A percentile compares a stretch with the other conserved stretches of the same genome.
Evolutionary conservation across 2,329 filamentous ascomycete genomes (phyloP).

Genomic region (Pseudogymnoascus sp.): DNA sequence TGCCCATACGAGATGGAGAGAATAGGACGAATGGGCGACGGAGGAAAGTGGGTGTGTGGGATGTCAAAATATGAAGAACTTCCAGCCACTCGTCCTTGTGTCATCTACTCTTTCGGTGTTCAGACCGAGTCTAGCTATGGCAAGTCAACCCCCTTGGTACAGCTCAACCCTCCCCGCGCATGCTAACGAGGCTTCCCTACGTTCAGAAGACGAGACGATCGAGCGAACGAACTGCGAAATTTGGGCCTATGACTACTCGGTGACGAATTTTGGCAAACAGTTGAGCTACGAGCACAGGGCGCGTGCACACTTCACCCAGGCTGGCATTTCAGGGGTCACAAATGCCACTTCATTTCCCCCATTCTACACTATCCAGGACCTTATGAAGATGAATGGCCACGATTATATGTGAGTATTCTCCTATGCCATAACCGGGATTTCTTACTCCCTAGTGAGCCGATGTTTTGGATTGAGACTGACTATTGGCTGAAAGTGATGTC

Average conservation of each 20-base stretch:
- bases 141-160: slow-evolving; percentile 14
- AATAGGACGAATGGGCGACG: slow-evolving; percentile 36
- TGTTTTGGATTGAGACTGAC: slow-evolving; percentile 7
- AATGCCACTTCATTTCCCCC: slow-evolving; percentile 26
- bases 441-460: not conserved
- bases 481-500: slow-evolving; percentile 29
- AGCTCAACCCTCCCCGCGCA: not conserved
- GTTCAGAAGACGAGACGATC: slow-evolving; percentile 33
- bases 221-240: slow-evolving; percentile 34
- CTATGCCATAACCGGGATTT: not conserved
- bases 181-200: slow-evolving; percentile 1
- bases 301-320: slow-evolving; percentile 32
- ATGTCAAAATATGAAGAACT: slow-evolving; percentile 34
- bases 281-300: slow-evolving; percentile 4
- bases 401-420: slow-evolving; percentile 29
- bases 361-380: slow-evolving; percentile 32
- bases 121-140: slow-evolving; percentile 35
- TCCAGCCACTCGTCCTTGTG: slow-evolving; percentile 22
- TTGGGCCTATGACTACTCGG: slow-evolving; percentile 37
- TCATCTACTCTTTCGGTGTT: slow-evolving; percentile 37
- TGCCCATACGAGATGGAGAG: slow-evolving; percentile 38
- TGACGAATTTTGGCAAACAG: slow-evolving; percentile 29
- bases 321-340: slow-evolving; percentile 30
- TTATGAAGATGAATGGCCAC: slow-evolving; percentile 36
- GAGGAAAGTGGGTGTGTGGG: slow-evolving; percentile 41